Base-by-base conservation (phyloP, 2,329 filamentous ascomycete genomes). In the Sporothrix mexicana region DNA sequence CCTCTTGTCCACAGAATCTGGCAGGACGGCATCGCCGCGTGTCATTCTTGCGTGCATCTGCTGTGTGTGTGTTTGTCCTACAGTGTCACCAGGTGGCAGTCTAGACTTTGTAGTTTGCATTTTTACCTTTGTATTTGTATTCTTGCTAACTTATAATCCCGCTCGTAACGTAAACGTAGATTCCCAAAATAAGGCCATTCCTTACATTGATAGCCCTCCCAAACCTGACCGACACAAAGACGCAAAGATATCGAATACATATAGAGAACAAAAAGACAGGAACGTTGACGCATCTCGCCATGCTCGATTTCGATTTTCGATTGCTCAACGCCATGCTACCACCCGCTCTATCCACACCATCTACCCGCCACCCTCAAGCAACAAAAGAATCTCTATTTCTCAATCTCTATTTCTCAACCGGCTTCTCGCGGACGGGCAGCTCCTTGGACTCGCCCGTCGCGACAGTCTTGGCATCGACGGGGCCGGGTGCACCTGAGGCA, bases 341-440 rank as follows among this genome's bases (percentile, higher is more conserved):
- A 20, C 25, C 10, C 12, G 2, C 25, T 41, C 47, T 68, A 47
- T 41, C 41, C 17, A 17, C 47, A 51, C 51, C 7, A 36, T n/a
- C n/a, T n/a, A n/a, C 59, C 8, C 36, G 0, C 62, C 4, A 15
- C 47, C 10, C n/a, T 25, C 15, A n/a, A 9, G 20, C 49, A 13
- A 20, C n/a, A 8, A 17, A 51, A 55, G 12, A 5, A 30, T 45
- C 12, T 6, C n/a, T 13, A 7, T 13, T 17, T 2, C 7, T 41
- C 5, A 2, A 10, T 20, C 20, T 30, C 69, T 77, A 77, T 61
- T 78, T 78, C 73, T 80, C 78, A 5, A 75, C 75, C n/a, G 77
- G 73, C 76, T 80, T 80, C 49, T 77, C 75, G 43, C 79, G 74
- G 30, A 80, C 76, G 0, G 79, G 79, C 20, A 80, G 74, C 59